Conservation (phyloP, 164 flowering plant species). For the Houttuynia cordata region DNA sequence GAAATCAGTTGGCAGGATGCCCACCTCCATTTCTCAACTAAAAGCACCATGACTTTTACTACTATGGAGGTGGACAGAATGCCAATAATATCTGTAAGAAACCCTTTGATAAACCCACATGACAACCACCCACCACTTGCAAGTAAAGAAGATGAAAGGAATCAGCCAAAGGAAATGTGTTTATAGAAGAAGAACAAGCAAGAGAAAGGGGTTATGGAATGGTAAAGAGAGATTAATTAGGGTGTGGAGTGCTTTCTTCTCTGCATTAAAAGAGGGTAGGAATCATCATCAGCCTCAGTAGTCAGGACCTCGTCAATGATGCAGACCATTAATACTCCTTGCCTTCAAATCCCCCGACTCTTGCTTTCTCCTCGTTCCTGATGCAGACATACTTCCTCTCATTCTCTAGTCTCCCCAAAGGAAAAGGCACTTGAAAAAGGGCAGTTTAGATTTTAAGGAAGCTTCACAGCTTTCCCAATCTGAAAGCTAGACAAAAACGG, state of each 20-base stretch:
- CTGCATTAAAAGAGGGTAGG: background rate
- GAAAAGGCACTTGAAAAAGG: background rate
- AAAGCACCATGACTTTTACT: background rate
- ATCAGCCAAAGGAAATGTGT: background rate
- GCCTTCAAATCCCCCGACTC: background rate
- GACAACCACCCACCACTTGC: no score
- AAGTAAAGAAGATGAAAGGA: no score
- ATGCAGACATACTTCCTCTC: background rate
- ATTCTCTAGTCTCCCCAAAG: background rate
- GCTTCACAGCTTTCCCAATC: background rate
- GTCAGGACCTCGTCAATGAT: slow-evolving; percentile 2
- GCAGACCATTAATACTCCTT: background rate
- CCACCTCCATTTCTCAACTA: slow-evolving; percentile 49
- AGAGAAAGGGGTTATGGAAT: background rate
- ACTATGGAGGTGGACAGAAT: slow-evolving; percentile 90
- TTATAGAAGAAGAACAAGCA: background rate
- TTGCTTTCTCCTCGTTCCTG: background rate
- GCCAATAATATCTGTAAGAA: slow-evolving; percentile 75
- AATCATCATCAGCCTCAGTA: no score
- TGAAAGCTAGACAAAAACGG: background rate
- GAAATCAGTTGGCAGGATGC: slow-evolving; percentile 93
- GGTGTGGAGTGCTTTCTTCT: background rate
- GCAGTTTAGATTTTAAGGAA: background rate
- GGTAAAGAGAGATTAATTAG: background rate
- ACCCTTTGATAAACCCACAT: slow-evolving; percentile 70